Evolutionary conservation across 2,329 filamentous ascomycete species (phyloP).

Genomic region (Teratosphaeria nubilosa): DNA sequence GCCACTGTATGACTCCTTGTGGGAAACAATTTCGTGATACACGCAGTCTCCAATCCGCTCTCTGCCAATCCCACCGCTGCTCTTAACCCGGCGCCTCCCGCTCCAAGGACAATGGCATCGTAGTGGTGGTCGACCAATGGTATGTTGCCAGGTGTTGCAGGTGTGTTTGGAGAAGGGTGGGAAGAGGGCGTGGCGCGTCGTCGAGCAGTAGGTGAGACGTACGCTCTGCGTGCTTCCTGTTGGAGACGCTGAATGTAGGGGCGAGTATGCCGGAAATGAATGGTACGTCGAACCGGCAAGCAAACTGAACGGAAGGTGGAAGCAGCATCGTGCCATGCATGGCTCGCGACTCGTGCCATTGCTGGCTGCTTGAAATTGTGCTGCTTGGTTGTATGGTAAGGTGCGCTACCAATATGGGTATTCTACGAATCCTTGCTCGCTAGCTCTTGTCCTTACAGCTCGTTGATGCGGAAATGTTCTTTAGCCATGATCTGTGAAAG

Average conservation of each 20-base stretch:
- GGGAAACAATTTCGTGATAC: conserved; percentile 52
- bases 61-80: conserved; percentile 55
- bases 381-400: neutral
- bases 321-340: conserved; percentile 4
- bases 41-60: conserved; percentile 55
- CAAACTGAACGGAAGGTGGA: neutral
- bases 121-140: conserved; percentile 96
- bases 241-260: neutral
- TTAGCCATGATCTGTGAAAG: neutral
- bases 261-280: neutral
- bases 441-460: neutral
- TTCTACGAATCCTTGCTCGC: neutral
- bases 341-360: conserved; percentile 5
- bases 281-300: neutral
- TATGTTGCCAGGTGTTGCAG: conserved; percentile 49
- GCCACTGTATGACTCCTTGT: conserved; percentile 56
- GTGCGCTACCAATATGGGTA: neutral
- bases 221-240: neutral
- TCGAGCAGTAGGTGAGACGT: conserved; percentile 4
- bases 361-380: neutral
- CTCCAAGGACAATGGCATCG: conserved; percentile 48
- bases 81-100: conserved; percentile 53
- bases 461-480: neutral
- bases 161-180: neutral
- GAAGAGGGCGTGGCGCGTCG: conserved; percentile 17